phyloP scores from a whole-genome alignment of 2,329 filamentous ascomycete genomes.

The Fusarium nygamai region DNA sequence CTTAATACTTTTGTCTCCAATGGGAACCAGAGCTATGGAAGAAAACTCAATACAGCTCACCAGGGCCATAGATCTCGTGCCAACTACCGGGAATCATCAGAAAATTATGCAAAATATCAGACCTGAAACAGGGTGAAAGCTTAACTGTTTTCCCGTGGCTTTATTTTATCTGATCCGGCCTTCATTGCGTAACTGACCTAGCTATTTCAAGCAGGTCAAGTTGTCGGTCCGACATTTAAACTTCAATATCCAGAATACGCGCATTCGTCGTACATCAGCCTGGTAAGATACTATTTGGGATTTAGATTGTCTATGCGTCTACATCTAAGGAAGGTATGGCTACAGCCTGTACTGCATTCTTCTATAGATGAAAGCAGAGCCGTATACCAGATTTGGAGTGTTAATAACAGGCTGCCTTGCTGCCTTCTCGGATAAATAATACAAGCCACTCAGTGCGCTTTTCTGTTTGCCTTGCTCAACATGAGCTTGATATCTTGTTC shows the following conservation, averaged over 20 bases:
- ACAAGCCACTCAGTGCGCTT: too few relatives aligned
- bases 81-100: not conserved
- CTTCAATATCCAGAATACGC: not conserved
- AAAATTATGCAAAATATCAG: not conserved
- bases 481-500: too few relatives aligned
- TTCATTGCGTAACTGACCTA: not conserved
- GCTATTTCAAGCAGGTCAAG: not conserved
- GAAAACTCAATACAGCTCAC: not conserved
- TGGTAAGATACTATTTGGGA: not conserved
- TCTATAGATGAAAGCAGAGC: not conserved
- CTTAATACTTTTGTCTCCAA: not conserved
- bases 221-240: not conserved
- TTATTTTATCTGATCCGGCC: not conserved
- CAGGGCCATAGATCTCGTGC: not conserved
- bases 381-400: not conserved
- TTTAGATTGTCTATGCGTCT: not conserved
- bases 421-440: too few relatives aligned
- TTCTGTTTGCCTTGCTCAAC: too few relatives aligned
- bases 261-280: not conserved
- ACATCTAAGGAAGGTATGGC: rapidly evolving
- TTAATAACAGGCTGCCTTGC: not conserved
- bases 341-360: rapidly evolving
- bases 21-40: too few relatives aligned
- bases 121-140: not conserved
- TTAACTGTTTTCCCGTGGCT: not conserved